Evolutionary conservation across 495 filamentous ascomycete genomes (phyloP), one percentile per base, ranked within the genome.

Genomic region (Pyrenula massariospora): DNA sequence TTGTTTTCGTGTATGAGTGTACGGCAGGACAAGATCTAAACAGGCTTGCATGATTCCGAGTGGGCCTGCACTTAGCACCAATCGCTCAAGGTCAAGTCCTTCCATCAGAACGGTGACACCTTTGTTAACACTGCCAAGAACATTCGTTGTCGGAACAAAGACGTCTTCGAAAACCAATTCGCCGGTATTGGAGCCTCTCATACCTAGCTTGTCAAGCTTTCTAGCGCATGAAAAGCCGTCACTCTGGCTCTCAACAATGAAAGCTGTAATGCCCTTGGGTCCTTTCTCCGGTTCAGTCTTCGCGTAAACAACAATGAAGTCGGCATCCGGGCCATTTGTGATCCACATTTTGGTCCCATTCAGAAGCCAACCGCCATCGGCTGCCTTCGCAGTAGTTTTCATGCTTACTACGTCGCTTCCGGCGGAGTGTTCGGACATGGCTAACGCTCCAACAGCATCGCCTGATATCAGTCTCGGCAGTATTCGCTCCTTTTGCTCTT

Each of bases 311-410:
- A 98, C 79, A 12, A 97, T 79, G 24, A 84, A 75, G 67, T 95
- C 81, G 48, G 91, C 93, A 62, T 97, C 94, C 15, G 93, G 93
- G 12, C 93, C 93, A 65, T 98, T 98, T 24, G 93, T 98, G 60
- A 98, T 98, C 93, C 93, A 98, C 93, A 98, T 97, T 78, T 98
- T 98, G 22, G 87, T 88, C 12, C 93, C 93, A 61, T 88, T 89
- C 55, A 98, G 76, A 25, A 89, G 23, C 71, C 84, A 97, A 23
- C 93, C 93, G 12, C 90, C 90, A 60, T 95, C 89, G 15, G 86
- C 86, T 48, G 77, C 76, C 64, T 83, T 85, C 0, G 92, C 91
- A 0, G 77, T 81, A 20, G 86, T 94, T 66, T 89, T 88, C 93
- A 98, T 98, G 66, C 86, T 87, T 21, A 98, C 91, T 1, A 98